Percentiles rank a stretch among this genome's conserved stretches.
phyloP scores from a whole-genome alignment of 495 filamentous ascomycete species.

The Xylaria nigripes region DNA sequence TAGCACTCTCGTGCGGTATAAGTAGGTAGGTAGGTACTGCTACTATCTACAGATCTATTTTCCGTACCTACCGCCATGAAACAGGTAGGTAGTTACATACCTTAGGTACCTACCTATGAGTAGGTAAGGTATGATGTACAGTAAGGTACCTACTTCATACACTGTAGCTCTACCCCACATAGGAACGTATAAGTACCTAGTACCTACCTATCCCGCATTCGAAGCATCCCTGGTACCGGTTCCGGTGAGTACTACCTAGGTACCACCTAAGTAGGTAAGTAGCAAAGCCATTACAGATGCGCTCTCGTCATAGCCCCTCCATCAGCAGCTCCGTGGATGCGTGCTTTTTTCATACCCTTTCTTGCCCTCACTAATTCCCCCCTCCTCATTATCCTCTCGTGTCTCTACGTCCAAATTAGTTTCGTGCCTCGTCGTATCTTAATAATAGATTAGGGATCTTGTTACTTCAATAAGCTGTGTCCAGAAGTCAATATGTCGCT shows the following conservation, averaged over 20 bases:
- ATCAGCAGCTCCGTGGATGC: constrained; percentile 6
- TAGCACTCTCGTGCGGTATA: no score
- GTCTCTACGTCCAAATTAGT: not conserved
- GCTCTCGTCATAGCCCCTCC: constrained; percentile 5
- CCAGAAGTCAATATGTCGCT: constrained; percentile 72
- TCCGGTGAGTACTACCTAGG: no score
- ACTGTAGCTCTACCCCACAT: no score
- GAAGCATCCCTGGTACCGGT: not conserved
- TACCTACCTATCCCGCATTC: not conserved
- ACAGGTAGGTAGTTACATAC: no score
- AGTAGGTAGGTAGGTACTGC: no score
- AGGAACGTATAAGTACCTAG: not conserved
- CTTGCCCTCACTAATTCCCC: not conserved
- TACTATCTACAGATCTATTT: no score
- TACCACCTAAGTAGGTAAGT: no score
- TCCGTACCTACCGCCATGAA: no score
- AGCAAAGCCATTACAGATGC: no score
- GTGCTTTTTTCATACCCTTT: constrained; percentile 9
- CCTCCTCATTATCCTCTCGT: not conserved
- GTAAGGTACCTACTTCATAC: not conserved
- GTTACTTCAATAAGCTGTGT: not conserved
- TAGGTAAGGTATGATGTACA: no score
- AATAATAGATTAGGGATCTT: no score
- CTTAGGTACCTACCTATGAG: no score
- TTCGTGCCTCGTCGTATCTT: not conserved